Conservation (phyloP, 2,329 filamentous ascomycete genomes). For the Basipetospora chlamydospora region DNA sequence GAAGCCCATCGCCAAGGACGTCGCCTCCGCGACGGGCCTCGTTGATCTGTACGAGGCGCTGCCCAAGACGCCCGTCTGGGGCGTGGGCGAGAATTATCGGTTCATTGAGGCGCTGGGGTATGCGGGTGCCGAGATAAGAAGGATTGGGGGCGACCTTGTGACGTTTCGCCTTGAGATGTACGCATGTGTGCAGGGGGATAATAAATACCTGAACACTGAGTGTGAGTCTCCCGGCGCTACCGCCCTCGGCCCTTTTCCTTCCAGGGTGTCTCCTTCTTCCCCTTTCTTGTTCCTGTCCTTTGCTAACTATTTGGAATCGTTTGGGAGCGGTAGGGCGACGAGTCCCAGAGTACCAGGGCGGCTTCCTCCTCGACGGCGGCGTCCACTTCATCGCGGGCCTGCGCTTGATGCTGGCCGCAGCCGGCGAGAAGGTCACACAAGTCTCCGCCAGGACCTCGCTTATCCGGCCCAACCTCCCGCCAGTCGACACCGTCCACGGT, state of each 20-base stretch:
- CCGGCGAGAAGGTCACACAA: slow-evolving; percentile 25
- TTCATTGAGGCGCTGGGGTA: slow-evolving; percentile 42
- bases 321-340: slow-evolving; percentile 56
- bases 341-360: slow-evolving; percentile 56
- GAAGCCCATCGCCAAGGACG: slow-evolving; percentile 51
- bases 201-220: slow-evolving; percentile 34
- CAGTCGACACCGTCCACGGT: slow-evolving; percentile 52
- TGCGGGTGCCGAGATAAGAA: slow-evolving; percentile 16
- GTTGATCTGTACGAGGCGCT: slow-evolving; percentile 19
- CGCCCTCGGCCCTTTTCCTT: not conserved
- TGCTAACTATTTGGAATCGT: too few relatives aligned
- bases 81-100: slow-evolving; percentile 61
- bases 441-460: slow-evolving; percentile 41
- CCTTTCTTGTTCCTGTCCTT: slow-evolving; percentile 16
- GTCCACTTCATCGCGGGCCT: slow-evolving; percentile 56
- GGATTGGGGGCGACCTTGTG: slow-evolving; percentile 11
- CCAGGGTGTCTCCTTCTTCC: not conserved
- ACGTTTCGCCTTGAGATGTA: slow-evolving; percentile 27
- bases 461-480: slow-evolving; percentile 41
- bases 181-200: slow-evolving; percentile 23
- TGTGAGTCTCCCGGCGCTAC: slow-evolving; percentile 16
- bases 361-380: slow-evolving; percentile 62
- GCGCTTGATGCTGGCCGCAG: slow-evolving; percentile 38
- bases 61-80: slow-evolving; percentile 27
- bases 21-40: slow-evolving; percentile 27